Percentiles rank a stretch among this genome's conserved stretches.
phyloP scores from a whole-genome alignment of 2,329 filamentous ascomycete genomes.

The Periglandula ipomoeae region DNA sequence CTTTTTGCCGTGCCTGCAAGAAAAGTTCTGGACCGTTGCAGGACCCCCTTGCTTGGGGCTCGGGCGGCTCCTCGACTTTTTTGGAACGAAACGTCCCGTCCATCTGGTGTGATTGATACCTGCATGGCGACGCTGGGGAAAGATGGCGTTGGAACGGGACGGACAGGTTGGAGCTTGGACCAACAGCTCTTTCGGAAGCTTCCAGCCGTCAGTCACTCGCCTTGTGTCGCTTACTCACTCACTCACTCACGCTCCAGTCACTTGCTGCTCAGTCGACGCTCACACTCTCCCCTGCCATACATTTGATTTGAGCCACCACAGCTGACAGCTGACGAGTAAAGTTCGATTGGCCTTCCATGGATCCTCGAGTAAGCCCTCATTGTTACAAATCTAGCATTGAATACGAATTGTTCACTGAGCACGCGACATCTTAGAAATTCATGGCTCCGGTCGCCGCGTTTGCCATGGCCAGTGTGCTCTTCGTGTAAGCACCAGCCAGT shows the following conservation, averaged over 20 bases:
- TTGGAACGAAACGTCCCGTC: too few relatives aligned
- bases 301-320: too few relatives aligned
- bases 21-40: neutral
- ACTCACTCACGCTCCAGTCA: neutral
- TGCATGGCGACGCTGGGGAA: neutral
- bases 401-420: neutral
- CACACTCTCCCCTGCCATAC: neutral
- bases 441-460: slow-evolving; percentile 43
- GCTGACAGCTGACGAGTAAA: too few relatives aligned
- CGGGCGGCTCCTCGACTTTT: too few relatives aligned
- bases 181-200: neutral
- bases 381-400: neutral
- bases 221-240: neutral
- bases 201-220: neutral
- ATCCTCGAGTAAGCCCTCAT: slow-evolving; percentile 18
- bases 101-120: neutral
- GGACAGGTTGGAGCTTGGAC: neutral
- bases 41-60: neutral
- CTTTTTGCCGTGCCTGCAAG: too few relatives aligned
- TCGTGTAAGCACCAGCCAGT: slow-evolving; percentile 26
- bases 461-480: slow-evolving; percentile 42
- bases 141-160: neutral
- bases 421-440: slow-evolving; percentile 25
- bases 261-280: neutral
- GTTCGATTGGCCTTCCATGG: slow-evolving; percentile 12